Evolutionary conservation across 352 stramenopile species (phyloP), one percentile per base, ranked within the genome.

Genomic region (Phytopythium cucurbitacearum): DNA sequence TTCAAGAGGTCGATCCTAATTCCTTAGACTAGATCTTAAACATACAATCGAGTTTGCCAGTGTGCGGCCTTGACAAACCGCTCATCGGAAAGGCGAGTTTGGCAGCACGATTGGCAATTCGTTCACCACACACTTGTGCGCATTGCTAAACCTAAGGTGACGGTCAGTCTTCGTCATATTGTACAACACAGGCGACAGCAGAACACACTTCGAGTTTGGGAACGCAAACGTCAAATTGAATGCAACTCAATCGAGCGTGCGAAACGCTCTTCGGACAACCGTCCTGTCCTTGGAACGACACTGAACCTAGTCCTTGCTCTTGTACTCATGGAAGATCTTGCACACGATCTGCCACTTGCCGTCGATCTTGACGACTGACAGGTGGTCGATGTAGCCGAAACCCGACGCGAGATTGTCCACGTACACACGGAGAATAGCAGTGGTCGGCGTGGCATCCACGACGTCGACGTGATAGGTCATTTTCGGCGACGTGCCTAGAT

Each of bases 1-100:
- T 69, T 62, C 62, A 67, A 65, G 50, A 60, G 57, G 45, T 60
- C 16, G 56, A 54, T 44, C 36, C 56, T 32, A 63, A 53, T 43
- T 64, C 55, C 38, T 16, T 67, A 63, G 48, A 59, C 37, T 73
- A 75, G 51, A 69, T 62, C 36, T 53, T 56, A 47, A 60, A 28
- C 46, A 33, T 34, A 12, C 53, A 59, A 65, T 65, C 51, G 47
- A 51, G 56, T 56, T 46, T 42, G 49, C 51, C n/a, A 56, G 55
- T 68, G 59, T 57, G 56, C 53, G 32, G 32, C 9, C 21, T 28
- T 28, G 21, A 28, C 21, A 28, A 28, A 28, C 21, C 21, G 2
- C 21, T 28, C 21, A 28, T 28, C 21, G 21, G 21, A 28, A 28
- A 28, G 21, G 21, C 21, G 21, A 28, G 21, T 28, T 28, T 28